These are phyloP conservation scores for Cenchrus purpureus DNA, from an alignment of 176 grass and related monocot genomes.

Conservation along the genomic window DNA sequence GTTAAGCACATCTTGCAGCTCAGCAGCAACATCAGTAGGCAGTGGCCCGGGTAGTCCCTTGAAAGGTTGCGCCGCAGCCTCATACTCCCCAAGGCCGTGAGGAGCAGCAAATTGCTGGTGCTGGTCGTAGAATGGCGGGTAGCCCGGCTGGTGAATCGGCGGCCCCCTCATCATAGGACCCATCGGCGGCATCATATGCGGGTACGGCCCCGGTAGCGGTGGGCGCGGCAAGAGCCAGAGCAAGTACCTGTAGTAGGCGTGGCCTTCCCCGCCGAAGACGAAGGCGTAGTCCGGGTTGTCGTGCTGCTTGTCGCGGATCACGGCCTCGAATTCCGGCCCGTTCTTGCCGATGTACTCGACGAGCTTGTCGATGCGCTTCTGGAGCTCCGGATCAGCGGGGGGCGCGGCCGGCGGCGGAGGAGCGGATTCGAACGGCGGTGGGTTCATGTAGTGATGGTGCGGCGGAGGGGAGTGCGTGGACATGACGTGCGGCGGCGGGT, in stretches of 20 bases:
- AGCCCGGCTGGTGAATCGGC: constrained; percentile 61
- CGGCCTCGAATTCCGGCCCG: constrained; percentile 82
- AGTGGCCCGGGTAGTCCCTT: constrained; percentile 75
- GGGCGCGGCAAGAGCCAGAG: constrained; percentile 58
- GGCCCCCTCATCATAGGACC: constrained; percentile 47
- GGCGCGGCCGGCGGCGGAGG: constrained; percentile 55
- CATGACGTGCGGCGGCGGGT: constrained; percentile 62
- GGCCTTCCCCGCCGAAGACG: constrained; percentile 96
- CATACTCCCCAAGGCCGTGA: constrained; percentile 60
- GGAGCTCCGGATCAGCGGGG: constrained; percentile 83
- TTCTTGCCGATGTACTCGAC: constrained; percentile 96
- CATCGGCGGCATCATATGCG: constrained; percentile 63
- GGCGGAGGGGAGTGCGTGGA: constrained; percentile 42
- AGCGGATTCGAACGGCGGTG: constrained; percentile 55
- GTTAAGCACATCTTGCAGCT: constrained; percentile 67
- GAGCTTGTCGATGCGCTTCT: constrained; percentile 97
- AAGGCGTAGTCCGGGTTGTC: constrained; percentile 94
- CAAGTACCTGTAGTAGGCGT: constrained; percentile 94
- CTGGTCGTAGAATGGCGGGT: constrained; percentile 75
- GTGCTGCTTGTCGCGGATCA: constrained; percentile 98
- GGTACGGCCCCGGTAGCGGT: constrained; percentile 41
- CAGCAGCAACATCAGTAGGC: constrained; percentile 79
- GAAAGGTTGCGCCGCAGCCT: constrained; percentile 56
- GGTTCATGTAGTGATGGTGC: constrained; percentile 60
- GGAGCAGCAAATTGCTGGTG: constrained; percentile 62